These are phyloP conservation scores for Jacaranda copaia DNA, from an alignment of 257 asterid species.

Conservation along the genomic window DNA sequence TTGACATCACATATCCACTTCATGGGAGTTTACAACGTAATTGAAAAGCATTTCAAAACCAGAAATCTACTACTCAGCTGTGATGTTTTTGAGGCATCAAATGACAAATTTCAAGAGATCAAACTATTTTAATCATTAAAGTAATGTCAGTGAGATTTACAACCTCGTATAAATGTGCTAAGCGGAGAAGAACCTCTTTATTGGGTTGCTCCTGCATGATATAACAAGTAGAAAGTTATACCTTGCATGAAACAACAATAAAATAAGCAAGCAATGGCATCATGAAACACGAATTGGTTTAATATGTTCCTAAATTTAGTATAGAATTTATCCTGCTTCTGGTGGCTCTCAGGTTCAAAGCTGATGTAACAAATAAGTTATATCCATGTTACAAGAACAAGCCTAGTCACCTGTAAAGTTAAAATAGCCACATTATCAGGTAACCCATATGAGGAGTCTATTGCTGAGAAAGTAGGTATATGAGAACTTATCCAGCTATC, in stretches of 20 bases:
- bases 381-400: conserved; percentile 11
- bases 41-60: no score
- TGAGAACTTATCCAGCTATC: conserved; percentile 52
- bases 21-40: no score
- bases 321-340: conserved; percentile 15
- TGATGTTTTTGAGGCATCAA: no score
- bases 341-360: background rate
- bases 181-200: conserved; percentile 58
- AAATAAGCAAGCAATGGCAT: conserved; percentile 7
- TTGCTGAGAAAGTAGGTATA: conserved; percentile 52
- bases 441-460: conserved; percentile 57
- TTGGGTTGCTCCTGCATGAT: conserved; percentile 55
- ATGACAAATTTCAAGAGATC: no score
- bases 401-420: conserved; percentile 55
- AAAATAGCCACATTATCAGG: conserved; percentile 65
- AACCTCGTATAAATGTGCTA: conserved; percentile 75
- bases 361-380: background rate
- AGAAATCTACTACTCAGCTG: no score
- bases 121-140: conserved; percentile 6
- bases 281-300: background rate
- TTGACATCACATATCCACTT: no score
- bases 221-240: conserved; percentile 5
- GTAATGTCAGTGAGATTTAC: conserved; percentile 6
- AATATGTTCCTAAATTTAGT: conserved; percentile 10
- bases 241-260: background rate